Evolutionary conservation across 2,329 filamentous ascomycete species (phyloP).

Genomic region (Sporothrix euskadiensis): DNA sequence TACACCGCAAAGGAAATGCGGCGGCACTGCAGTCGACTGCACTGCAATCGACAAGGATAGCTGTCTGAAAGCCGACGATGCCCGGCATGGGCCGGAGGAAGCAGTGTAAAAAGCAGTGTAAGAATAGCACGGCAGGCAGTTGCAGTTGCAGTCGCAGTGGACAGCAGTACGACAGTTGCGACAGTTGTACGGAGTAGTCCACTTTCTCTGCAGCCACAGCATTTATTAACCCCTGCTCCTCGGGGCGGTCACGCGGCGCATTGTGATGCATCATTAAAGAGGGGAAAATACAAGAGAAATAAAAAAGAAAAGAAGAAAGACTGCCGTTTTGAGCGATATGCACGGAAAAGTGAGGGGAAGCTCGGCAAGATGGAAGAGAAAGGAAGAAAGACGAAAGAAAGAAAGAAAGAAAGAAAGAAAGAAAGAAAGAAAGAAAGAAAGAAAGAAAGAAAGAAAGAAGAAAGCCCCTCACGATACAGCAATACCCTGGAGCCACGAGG

Average conservation of each 20-base stretch:
- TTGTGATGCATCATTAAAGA: not conserved
- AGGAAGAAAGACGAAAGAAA: not conserved
- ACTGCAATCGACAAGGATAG: not conserved
- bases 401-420: not conserved
- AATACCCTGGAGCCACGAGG: not conserved
- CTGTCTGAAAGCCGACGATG: conserved; percentile 12
- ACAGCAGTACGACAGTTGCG: not conserved
- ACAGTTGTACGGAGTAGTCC: not conserved
- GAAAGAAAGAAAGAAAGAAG: not conserved
- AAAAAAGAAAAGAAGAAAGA: not conserved
- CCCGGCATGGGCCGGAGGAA: conserved; percentile 13
- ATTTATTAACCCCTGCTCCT: not conserved
- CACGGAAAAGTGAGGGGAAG: not conserved
- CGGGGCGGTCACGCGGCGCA: conserved; percentile 8
- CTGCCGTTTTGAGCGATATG: conserved; percentile 1
- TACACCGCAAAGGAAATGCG: too few species aligned
- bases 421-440: not conserved
- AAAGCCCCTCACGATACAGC: not conserved
- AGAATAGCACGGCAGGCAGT: not conserved
- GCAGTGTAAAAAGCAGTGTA: not conserved
- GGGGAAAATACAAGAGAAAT: not conserved
- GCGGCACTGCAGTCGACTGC: too few species aligned
- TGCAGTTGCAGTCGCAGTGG: not conserved
- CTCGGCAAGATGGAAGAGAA: not conserved
- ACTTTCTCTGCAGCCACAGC: not conserved